Evolutionary conservation across 169 alveolate genomes (phyloP), one percentile per base, ranked within the genome.

Genomic region (Plasmodium chabaudi): DNA sequence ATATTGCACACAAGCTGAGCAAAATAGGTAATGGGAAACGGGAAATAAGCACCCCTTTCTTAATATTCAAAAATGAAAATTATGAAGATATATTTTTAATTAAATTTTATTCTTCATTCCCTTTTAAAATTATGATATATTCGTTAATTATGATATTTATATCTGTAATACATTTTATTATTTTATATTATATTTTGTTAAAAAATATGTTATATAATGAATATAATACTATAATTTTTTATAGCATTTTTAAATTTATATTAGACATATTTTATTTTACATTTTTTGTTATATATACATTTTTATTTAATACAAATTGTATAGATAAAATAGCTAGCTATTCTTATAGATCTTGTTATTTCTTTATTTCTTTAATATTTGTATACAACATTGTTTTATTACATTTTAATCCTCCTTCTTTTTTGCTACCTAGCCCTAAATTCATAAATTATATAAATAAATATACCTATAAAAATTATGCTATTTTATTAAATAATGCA

Each of bases 41-140:
- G 23, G 63, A 56, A 72, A 49, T 72, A 59, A 34, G 21, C 42
- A 63, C 13, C 2, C 4, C 23, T 34, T 34, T 34, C 15, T 68
- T 77, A 68, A 49, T 44, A 12, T 63, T 77, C 59, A 63, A 46
- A 64, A 64, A 77, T 39, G 49, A 21, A 21, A 25, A 53, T 56
- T 64, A 17, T 64, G 88, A 77, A 77, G 88, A 63, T 12, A 57
- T 44, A 5, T 77, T 77, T 44, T 63, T 77, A 42, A 69, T 63
- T 23, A 77, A 47, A 64, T 77, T 77, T 77, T 77, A 77, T 46
- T 65, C 88, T n/a, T 64, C 88, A n/a, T 46, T 77, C 64, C 88
- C 88, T 56, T 77, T 77, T 56, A 77, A 77, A 77, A 64, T 77
- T 19, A 15, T 49, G 5, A 17, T 77, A 49, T 39, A 77, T 55